A percentile compares a stretch with the other conserved stretches of the same genome.
Evolutionary conservation across 1,284 basidiomycete species (phyloP).

Genomic region (Erythrobasidium hasegawianum): DNA sequence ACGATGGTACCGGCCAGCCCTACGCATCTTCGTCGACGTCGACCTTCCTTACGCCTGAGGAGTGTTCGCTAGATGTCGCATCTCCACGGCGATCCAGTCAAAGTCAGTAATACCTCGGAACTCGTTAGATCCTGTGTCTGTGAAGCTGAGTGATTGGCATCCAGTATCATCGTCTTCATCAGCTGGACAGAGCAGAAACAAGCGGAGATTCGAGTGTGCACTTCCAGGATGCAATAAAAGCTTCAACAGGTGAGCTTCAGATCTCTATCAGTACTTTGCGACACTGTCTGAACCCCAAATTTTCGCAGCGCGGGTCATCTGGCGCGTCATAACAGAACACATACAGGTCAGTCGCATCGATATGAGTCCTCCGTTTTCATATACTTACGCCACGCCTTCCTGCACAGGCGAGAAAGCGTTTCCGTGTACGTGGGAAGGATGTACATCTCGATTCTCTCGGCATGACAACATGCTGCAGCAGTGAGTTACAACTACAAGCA

Average conservation of each 20-base stretch:
- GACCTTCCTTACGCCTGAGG: too few species aligned
- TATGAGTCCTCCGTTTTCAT: not conserved
- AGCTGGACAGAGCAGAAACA: not conserved
- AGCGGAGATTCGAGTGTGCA: slow-evolving; percentile 8
- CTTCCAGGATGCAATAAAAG: slow-evolving; percentile 23
- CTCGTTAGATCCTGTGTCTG: too few species aligned
- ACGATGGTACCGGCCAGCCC: too few species aligned
- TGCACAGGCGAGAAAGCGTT: slow-evolving; percentile 36
- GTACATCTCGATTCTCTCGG: slow-evolving; percentile 37
- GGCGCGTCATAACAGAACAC: slow-evolving; percentile 37
- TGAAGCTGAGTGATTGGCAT: too few species aligned
- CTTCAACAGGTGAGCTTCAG: slow-evolving; percentile 14
- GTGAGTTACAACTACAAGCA: slow-evolving; percentile 20
- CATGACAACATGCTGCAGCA: slow-evolving; percentile 42
- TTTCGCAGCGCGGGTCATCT: slow-evolving; percentile 37
- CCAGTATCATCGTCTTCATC: not conserved
- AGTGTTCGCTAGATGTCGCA: too few species aligned
- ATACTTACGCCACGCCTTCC: not conserved
- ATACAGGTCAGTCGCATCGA: slow-evolving; percentile 15
- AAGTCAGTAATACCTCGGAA: too few species aligned
- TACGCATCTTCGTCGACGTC: too few species aligned
- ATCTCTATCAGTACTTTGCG: not conserved
- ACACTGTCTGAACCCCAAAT: not conserved
- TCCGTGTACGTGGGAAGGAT: slow-evolving; percentile 35
- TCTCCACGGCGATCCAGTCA: too few species aligned